Conservation (phyloP, 2,329 filamentous ascomycete species). For the Aurifilum marmelostoma region DNA sequence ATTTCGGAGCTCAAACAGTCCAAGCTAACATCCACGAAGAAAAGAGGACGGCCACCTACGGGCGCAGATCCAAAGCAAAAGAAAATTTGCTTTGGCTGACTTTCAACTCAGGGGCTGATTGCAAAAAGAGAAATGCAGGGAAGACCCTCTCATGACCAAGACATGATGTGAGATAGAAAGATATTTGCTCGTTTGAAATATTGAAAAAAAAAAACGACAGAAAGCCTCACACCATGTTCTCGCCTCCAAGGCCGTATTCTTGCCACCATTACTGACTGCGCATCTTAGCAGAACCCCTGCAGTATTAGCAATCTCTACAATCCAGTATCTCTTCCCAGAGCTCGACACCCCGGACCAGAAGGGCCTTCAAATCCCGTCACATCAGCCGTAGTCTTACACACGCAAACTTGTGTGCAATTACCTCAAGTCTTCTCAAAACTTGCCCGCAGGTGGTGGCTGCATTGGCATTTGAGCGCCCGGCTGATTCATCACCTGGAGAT, state of each 20-base stretch:
- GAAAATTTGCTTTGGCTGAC: conserved; percentile 56
- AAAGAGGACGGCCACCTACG: conserved; percentile 40
- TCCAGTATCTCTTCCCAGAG: background rate
- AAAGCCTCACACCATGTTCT: background rate
- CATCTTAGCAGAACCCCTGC: background rate
- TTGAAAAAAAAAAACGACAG: background rate
- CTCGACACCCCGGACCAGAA: background rate
- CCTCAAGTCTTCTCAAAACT: background rate
- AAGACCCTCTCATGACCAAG: background rate
- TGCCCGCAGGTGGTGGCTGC: conserved; percentile 3
- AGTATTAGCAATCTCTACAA: background rate
- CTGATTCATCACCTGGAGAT: conserved; percentile 2
- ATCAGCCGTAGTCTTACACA: background rate
- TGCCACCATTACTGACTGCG: background rate
- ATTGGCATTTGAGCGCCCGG: conserved; percentile 11
- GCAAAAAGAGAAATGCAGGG: background rate
- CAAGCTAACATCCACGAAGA: conserved; percentile 41
- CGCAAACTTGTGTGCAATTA: background rate
- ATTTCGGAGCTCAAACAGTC: conserved; percentile 44
- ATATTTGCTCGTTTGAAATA: background rate
- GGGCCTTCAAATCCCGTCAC: background rate
- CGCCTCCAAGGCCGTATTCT: background rate
- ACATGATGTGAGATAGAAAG: too few species aligned
- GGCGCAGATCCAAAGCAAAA: conserved; percentile 51
- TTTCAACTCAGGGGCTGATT: too few species aligned